Percentiles rank a stretch among this genome's conserved stretches.
Evolutionary conservation across 169 alveolate genomes (phyloP).

Genomic region (Cryptosporidium meleagridis): DNA sequence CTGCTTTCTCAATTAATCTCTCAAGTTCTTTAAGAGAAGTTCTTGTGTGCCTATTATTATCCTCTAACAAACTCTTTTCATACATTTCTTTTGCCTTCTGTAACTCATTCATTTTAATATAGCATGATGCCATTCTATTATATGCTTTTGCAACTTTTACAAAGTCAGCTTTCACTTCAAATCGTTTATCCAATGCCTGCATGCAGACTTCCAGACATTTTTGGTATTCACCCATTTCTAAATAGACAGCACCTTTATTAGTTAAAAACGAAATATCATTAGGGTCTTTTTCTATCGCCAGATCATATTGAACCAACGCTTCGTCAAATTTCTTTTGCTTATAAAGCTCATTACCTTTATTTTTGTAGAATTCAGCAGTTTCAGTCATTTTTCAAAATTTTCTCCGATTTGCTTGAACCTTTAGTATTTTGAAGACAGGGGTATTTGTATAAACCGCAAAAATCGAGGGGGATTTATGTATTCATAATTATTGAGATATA

Average conservation of each 20-base stretch:
- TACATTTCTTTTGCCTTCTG: slow-evolving; percentile 91
- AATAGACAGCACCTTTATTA: slow-evolving; percentile 95
- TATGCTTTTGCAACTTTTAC: slow-evolving; percentile 83
- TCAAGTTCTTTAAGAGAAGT: slow-evolving; percentile 92
- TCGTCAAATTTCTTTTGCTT: slow-evolving; percentile 93
- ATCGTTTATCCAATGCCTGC: slow-evolving; percentile 92
- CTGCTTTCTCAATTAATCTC: slow-evolving; percentile 90
- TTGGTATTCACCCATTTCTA: slow-evolving; percentile 94
- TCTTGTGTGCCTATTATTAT: slow-evolving; percentile 91
- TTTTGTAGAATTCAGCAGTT: slow-evolving; percentile 84
- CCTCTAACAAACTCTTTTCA: slow-evolving; percentile 93
- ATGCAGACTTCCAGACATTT: slow-evolving; percentile 91
- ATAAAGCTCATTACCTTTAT: slow-evolving; percentile 81
- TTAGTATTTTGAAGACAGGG: not conserved
- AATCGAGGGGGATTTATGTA: not conserved
- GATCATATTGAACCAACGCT: slow-evolving; percentile 93
- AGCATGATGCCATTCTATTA: slow-evolving; percentile 90
- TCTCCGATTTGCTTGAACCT: not conserved
- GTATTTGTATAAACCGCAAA: slow-evolving; percentile 12
- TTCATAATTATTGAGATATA: not conserved
- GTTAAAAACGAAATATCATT: slow-evolving; percentile 86
- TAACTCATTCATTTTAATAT: slow-evolving; percentile 84
- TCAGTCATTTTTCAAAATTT: slow-evolving; percentile 77
- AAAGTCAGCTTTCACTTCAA: slow-evolving; percentile 91
- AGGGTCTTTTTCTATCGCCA: slow-evolving; percentile 93